These are phyloP conservation scores for Pythium coloratum DNA, from an alignment of 352 stramenopile genomes.

Conservation along the genomic window DNA sequence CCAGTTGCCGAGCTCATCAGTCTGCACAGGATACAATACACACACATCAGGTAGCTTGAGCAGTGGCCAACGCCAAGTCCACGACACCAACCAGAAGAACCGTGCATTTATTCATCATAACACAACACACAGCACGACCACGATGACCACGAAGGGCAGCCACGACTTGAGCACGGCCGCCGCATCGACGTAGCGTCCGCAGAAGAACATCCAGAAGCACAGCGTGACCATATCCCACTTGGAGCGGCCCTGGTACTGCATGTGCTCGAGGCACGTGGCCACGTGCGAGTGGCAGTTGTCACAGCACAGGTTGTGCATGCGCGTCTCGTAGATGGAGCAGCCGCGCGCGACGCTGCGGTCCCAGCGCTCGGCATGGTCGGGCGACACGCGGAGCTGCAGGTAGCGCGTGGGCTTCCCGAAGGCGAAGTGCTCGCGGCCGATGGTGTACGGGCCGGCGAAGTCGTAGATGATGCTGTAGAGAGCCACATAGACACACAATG, in stretches of 20 bases:
- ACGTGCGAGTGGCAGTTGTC: conserved; percentile 98
- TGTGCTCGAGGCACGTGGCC: conserved; percentile 70
- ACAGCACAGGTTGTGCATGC: conserved; percentile 96
- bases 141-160: conserved; percentile 32
- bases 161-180: conserved; percentile 42
- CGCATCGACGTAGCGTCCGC: conserved; percentile 52
- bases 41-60: too few species aligned
- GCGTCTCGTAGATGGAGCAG: conserved; percentile 90
- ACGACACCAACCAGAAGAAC: too few species aligned
- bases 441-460: conserved; percentile 95
- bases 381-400: conserved; percentile 68
- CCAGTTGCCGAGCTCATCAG: too few species aligned
- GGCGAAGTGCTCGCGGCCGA: conserved; percentile 85
- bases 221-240: conserved; percentile 83
- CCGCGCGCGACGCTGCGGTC: conserved; percentile 88
- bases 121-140: conserved; percentile 26
- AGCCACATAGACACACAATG: not conserved
- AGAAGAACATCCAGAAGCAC: conserved; percentile 82
- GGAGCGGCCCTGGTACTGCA: conserved; percentile 52
- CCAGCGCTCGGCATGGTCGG: conserved; percentile 72
- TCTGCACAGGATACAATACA: too few species aligned
- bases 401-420: conserved; percentile 90
- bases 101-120: conserved; percentile 3
- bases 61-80: too few species aligned
- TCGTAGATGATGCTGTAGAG: conserved; percentile 89